Percentiles rank a stretch among this genome's conserved stretches.
These are phyloP conservation scores for Colletotrichum falcatum DNA, from an alignment of 2,329 filamentous ascomycete species.

Conservation along the genomic window DNA sequence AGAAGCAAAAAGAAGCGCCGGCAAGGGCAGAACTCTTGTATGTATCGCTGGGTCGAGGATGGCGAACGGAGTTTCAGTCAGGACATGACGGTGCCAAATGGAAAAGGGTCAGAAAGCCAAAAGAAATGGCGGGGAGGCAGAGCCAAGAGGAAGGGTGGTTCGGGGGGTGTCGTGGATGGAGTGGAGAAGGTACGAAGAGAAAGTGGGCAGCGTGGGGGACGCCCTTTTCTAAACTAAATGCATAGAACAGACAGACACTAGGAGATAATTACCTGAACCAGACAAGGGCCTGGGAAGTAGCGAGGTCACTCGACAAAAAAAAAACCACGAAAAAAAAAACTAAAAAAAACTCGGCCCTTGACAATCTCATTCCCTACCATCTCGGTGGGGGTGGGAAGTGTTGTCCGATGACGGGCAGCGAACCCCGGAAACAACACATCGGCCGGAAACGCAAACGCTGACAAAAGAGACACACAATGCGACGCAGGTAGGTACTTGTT, in stretches of 20 bases:
- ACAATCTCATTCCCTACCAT: not conserved
- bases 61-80: conserved; percentile 37
- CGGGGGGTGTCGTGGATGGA: conserved; percentile 7
- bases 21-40: conserved; percentile 21
- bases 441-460: conserved; percentile 7
- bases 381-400: conserved; percentile 15
- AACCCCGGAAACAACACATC: not conserved
- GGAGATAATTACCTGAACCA: conserved; percentile 40
- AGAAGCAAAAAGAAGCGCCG: conserved; percentile 5
- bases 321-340: conserved; percentile 29
- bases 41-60: conserved; percentile 34
- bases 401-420: conserved; percentile 19
- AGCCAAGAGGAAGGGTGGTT: conserved; percentile 1
- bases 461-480: not conserved
- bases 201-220: conserved; percentile 36
- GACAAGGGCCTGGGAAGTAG: conserved; percentile 21
- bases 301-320: conserved; percentile 36
- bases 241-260: conserved; percentile 38
- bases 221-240: conserved; percentile 21
- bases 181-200: conserved; percentile 1
- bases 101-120: conserved; percentile 23
- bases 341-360: conserved; percentile 25
- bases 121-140: conserved; percentile 22
- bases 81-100: conserved; percentile 36
- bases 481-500: not conserved